These are phyloP conservation scores for Blastocystis sp. DNA, from an alignment of 352 stramenopile genomes.

Conservation along the genomic window DNA sequence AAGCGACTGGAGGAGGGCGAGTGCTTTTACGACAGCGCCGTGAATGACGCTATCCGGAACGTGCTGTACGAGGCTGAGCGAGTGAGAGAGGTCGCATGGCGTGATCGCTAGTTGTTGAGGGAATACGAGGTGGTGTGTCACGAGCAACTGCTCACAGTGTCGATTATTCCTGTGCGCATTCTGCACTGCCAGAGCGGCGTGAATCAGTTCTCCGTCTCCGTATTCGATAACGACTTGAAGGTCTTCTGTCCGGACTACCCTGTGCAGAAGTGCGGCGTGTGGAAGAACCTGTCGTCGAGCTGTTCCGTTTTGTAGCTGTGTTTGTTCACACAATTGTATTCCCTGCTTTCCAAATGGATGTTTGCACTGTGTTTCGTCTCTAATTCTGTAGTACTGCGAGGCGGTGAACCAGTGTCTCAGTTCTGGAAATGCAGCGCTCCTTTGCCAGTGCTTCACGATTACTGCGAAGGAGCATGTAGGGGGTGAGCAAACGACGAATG, in stretches of 20 bases:
- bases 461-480: not conserved
- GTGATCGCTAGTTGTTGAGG: not conserved
- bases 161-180: constrained; percentile 9
- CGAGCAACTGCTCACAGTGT: not conserved
- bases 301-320: constrained; percentile 10
- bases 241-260: constrained; percentile 59
- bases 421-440: not conserved
- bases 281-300: not conserved
- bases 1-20: constrained; percentile 6
- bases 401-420: not conserved
- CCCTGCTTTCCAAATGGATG: not conserved
- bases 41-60: not conserved
- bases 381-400: constrained; percentile 18
- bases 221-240: constrained; percentile 50
- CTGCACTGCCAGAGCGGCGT: constrained; percentile 34
- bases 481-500: not conserved
- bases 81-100: not conserved
- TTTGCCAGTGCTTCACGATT: constrained; percentile 25
- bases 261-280: constrained; percentile 34
- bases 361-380: not conserved
- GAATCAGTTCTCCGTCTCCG: constrained; percentile 3
- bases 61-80: not conserved
- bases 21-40: not conserved
- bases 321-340: constrained; percentile 4
- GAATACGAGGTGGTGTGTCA: constrained; percentile 9